Percentiles rank a stretch among this genome's conserved stretches.
phyloP scores from a whole-genome alignment of 2,329 filamentous ascomycete species.

The Cladosporium sp. region DNA sequence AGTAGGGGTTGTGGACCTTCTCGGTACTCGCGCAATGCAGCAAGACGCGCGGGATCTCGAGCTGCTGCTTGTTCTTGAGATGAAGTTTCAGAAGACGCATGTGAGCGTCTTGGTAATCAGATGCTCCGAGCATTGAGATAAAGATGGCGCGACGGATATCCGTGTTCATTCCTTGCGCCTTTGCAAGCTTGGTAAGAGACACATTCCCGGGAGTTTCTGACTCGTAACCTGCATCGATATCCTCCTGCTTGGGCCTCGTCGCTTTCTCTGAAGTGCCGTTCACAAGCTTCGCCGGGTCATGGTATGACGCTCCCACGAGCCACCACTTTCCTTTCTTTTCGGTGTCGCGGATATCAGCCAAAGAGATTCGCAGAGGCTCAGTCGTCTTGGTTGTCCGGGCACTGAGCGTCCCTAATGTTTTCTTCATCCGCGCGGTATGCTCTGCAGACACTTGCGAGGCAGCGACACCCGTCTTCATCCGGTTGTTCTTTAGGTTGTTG shows the following conservation, averaged over 20 bases:
- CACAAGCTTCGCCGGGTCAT: constrained; percentile 34
- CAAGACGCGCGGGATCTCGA: constrained; percentile 82
- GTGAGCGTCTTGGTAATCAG: constrained; percentile 79
- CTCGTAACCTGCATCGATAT: constrained; percentile 26
- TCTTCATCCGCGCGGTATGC: constrained; percentile 84
- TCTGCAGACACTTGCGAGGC: constrained; percentile 72
- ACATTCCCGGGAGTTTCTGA: constrained; percentile 34
- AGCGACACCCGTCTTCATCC: constrained; percentile 68
- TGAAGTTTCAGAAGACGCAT: constrained; percentile 74
- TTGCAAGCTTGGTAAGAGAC: constrained; percentile 70
- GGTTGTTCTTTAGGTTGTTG: constrained; percentile 90
- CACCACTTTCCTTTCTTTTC: constrained; percentile 96
- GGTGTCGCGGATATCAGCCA: constrained; percentile 76
- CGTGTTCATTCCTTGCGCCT: constrained; percentile 80
- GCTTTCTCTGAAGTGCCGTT: constrained; percentile 17
- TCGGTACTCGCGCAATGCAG: constrained; percentile 84
- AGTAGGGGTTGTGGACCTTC: constrained; percentile 85
- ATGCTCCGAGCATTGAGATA: constrained; percentile 79
- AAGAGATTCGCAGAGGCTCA: constrained; percentile 76
- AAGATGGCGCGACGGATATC: constrained; percentile 89
- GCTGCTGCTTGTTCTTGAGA: constrained; percentile 79
- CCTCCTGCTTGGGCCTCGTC: constrained; percentile 5
- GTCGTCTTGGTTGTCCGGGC: constrained; percentile 63
- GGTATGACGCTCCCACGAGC: constrained; percentile 94
- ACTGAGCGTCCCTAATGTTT: constrained; percentile 76